These are phyloP conservation scores for Exophiala lecanii-corni DNA, from an alignment of 2,329 filamentous ascomycete species.

Conservation along the genomic window DNA sequence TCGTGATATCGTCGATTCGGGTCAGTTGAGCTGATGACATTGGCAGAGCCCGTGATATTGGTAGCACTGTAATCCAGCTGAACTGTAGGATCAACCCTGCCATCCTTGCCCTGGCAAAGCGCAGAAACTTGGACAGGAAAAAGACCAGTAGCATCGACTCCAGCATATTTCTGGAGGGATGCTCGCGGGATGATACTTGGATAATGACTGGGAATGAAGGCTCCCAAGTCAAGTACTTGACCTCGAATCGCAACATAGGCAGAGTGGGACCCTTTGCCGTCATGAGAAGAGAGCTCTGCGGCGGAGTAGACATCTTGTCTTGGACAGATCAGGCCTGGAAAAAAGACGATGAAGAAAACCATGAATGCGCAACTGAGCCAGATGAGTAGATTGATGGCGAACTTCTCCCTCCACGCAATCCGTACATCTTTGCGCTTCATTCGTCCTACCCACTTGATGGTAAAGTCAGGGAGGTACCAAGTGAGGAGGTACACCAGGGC, in stretches of 20 bases:
- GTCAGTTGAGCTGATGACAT: constrained; percentile 62
- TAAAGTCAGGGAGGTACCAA: constrained; percentile 80
- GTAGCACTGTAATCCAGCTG: constrained; percentile 75
- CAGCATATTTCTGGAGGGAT: constrained; percentile 73
- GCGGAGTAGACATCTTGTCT: constrained; percentile 82
- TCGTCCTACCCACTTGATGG: constrained; percentile 69
- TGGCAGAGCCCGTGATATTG: constrained; percentile 67
- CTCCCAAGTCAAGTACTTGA: constrained; percentile 75
- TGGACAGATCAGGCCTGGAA: constrained; percentile 85
- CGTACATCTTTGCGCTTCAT: constrained; percentile 92
- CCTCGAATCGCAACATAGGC: constrained; percentile 82
- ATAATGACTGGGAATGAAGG: constrained; percentile 73
- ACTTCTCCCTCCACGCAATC: constrained; percentile 90
- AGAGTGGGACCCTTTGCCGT: constrained; percentile 61
- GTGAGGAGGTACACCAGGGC: constrained; percentile 78
- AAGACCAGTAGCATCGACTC: constrained; percentile 76
- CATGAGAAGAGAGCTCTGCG: constrained; percentile 65
- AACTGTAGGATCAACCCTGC: constrained; percentile 65
- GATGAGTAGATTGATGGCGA: constrained; percentile 96
- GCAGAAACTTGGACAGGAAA: constrained; percentile 95
- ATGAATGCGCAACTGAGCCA: constrained; percentile 77
- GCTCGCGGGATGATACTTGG: constrained; percentile 60
- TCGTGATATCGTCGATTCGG: constrained; percentile 80
- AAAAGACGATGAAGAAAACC: constrained; percentile 84
- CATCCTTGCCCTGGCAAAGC: constrained; percentile 73